phyloP scores from a whole-genome alignment of 805 yeast species.

The Yamadazyma olivae region DNA sequence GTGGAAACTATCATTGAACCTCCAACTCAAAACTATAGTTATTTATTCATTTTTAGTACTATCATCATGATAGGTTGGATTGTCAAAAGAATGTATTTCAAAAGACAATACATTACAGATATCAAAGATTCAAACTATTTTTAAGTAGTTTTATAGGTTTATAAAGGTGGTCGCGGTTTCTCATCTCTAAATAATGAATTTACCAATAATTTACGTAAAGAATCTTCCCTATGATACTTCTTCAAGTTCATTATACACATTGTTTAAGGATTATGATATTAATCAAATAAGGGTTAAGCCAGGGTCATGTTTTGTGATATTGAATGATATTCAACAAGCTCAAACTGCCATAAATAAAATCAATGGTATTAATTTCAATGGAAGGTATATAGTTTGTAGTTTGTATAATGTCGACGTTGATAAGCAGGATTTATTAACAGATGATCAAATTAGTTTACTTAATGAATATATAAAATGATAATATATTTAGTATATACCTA shows the following conservation, averaged over 20 bases:
- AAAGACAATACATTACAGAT: constrained; percentile 21
- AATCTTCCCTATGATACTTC: constrained; percentile 55
- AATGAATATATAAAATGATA: constrained; percentile 6
- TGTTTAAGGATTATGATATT: constrained; percentile 56
- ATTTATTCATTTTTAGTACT: constrained; percentile 6
- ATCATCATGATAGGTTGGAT: constrained; percentile 8
- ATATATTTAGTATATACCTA: constrained; percentile 1
- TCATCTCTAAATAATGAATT: constrained; percentile 18
- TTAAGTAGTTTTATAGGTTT: constrained; percentile 3
- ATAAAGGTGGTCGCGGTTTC: not conserved
- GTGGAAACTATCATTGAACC: constrained; percentile 11
- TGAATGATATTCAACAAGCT: constrained; percentile 46
- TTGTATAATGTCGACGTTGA: constrained; percentile 42
- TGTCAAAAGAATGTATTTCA: constrained; percentile 16
- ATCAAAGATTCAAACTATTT: constrained; percentile 22
- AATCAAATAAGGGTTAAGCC: constrained; percentile 47
- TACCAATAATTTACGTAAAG: constrained; percentile 51
- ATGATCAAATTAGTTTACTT: constrained; percentile 25
- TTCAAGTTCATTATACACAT: constrained; percentile 44
- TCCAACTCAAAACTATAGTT: constrained; percentile 9
- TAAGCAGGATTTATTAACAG: constrained; percentile 11
- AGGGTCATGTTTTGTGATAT: constrained; percentile 47
- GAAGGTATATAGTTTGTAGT: constrained; percentile 54
- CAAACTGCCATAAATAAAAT: constrained; percentile 50
- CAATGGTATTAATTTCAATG: constrained; percentile 58